phyloP scores from a whole-genome alignment of 352 stramenopile species.

The Peronosclerospora sorghi region DNA sequence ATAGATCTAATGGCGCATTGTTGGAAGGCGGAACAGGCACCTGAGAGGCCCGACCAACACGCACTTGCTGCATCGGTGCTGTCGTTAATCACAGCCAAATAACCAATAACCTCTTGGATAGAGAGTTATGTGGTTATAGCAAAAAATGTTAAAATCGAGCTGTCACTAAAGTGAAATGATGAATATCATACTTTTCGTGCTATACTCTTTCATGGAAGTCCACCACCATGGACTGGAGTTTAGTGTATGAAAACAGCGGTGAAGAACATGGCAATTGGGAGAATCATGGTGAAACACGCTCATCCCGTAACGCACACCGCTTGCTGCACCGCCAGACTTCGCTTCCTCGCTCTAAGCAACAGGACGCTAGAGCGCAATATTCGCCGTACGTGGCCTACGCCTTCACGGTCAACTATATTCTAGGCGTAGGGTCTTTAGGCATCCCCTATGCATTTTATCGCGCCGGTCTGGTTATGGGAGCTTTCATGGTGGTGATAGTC shows the following conservation, averaged over 20 bases:
- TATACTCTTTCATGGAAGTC: no score
- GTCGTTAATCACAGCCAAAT: no score
- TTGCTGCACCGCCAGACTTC: conserved; percentile 52
- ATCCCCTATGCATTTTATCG: conserved; percentile 84
- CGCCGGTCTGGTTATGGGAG: conserved; percentile 63
- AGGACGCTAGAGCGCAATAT: conserved; percentile 30
- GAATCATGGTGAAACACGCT: conserved; percentile 62
- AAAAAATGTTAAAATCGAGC: no score
- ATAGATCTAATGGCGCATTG: conserved; percentile 29
- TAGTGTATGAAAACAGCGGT: conserved; percentile 63
- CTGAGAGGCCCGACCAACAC: conserved; percentile 12
- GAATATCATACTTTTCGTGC: no score
- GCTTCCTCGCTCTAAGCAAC: conserved; percentile 28
- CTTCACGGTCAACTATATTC: conserved; percentile 90
- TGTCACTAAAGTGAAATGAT: no score
- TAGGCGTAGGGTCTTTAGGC: conserved; percentile 84
- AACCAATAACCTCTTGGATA: no score
- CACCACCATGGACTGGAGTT: conserved; percentile 71
- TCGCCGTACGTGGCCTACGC: conserved; percentile 71
- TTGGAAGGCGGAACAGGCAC: conserved; percentile 26
- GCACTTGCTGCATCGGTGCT: conserved; percentile 34
- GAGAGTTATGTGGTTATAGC: no score
- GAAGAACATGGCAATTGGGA: conserved; percentile 51
- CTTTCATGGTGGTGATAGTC: conserved; percentile 64
- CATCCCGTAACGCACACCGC: conserved; percentile 53